A percentile compares a stretch with the other conserved stretches of the same genome.
These are phyloP conservation scores for Chaetomium fimeti DNA, from an alignment of 495 filamentous ascomycete species.

Conservation along the genomic window DNA sequence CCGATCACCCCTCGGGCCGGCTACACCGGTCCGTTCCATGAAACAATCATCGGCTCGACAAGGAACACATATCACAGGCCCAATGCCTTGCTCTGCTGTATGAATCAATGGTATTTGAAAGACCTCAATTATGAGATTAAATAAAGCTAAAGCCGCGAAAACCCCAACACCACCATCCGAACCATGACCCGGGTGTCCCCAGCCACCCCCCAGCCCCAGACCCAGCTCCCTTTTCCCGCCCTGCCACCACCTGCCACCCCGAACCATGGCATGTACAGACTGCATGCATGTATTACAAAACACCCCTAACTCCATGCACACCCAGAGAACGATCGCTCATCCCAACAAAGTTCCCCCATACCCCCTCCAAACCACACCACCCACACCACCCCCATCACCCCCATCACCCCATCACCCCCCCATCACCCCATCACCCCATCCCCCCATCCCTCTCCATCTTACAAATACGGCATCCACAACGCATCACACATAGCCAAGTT, in stretches of 20 bases:
- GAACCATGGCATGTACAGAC: not conserved
- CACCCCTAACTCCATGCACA: not conserved
- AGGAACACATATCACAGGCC: not conserved
- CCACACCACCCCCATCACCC: not conserved
- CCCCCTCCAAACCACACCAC: not conserved
- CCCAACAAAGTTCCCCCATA: not conserved
- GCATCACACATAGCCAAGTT: constrained; percentile 81
- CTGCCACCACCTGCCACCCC: not conserved
- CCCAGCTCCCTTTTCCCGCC: not conserved
- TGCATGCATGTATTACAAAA: not conserved
- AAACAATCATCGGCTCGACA: not conserved
- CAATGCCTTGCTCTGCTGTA: too few species aligned
- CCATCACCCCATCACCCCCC: not conserved
- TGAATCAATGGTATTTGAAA: not conserved
- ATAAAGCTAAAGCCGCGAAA: not conserved
- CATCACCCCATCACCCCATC: not conserved
- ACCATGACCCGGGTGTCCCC: not conserved
- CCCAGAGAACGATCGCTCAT: not conserved
- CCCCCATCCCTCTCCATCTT: constrained; percentile 23
- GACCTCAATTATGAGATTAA: not conserved
- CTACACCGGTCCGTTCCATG: too few species aligned
- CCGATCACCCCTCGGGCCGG: constrained; percentile 19
- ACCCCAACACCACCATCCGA: not conserved
- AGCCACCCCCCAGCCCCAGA: too few species aligned
- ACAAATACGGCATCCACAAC: constrained; percentile 97